phyloP scores from a whole-genome alignment of 2,329 filamentous ascomycete genomes.

The Cucurbitaria berberidis region DNA sequence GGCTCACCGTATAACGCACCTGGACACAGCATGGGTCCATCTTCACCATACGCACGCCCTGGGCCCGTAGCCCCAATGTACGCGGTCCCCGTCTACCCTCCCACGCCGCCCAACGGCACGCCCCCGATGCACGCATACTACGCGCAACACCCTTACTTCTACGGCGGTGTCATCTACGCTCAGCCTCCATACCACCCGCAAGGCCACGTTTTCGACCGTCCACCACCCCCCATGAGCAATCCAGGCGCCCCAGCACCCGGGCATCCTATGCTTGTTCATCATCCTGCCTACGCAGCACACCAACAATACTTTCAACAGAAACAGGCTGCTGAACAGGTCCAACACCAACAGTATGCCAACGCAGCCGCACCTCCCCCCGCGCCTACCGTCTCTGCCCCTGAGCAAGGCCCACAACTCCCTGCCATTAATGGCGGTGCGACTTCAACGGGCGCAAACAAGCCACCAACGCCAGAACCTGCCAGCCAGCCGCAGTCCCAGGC shows the following conservation, averaged over 20 bases:
- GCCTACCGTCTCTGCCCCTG: conserved; percentile 29
- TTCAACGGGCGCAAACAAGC: conserved; percentile 31
- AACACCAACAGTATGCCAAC: conserved; percentile 52
- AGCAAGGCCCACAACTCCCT: conserved; percentile 46
- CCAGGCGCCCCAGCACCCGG: conserved; percentile 48
- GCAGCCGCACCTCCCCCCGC: conserved; percentile 26
- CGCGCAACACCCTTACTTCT: conserved; percentile 42
- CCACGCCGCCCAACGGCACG: conserved; percentile 50
- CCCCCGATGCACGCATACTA: conserved; percentile 52
- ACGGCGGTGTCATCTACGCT: conserved; percentile 43
- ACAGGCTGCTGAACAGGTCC: conserved; percentile 47
- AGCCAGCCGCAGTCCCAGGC: conserved; percentile 52
- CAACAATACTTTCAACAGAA: conserved; percentile 43
- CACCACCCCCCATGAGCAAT: conserved; percentile 48
- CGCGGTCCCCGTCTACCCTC: conserved; percentile 49
- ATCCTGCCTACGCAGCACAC: conserved; percentile 37
- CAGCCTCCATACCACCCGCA: conserved; percentile 37
- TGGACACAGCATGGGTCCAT: conserved; percentile 62
- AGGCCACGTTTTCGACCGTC: conserved; percentile 39
- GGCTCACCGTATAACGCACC: conserved; percentile 61
- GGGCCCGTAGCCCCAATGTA: conserved; percentile 50
- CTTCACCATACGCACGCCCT: conserved; percentile 54
- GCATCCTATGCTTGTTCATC: conserved; percentile 36
- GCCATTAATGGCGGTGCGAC: conserved; percentile 40
- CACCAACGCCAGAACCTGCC: conserved; percentile 37